These are phyloP conservation scores for Diaporthe ilicicola DNA, from an alignment of 2,329 filamentous ascomycete species.

Conservation along the genomic window DNA sequence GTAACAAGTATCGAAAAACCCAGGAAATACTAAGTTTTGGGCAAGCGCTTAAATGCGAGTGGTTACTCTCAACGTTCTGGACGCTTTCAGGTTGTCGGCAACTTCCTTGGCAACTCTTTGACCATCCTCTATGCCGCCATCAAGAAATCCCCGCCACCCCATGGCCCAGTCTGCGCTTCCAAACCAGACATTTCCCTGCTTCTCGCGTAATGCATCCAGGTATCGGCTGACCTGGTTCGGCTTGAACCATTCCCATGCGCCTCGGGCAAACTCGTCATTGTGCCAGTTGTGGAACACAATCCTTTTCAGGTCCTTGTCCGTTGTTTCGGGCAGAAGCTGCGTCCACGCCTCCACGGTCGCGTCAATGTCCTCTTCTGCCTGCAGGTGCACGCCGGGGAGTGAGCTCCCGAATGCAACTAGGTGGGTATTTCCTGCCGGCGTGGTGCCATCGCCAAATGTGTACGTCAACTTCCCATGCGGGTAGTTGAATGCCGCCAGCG, in stretches of 20 bases:
- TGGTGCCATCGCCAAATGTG: conserved; percentile 54
- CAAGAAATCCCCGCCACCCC: conserved; percentile 30
- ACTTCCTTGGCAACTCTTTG: conserved; percentile 30
- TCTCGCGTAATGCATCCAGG: conserved; percentile 19
- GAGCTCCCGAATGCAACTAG: conserved; percentile 54
- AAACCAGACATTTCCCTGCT: conserved; percentile 28
- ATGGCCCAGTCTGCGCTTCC: conserved; percentile 32
- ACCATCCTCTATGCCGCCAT: conserved; percentile 30
- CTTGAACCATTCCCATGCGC: conserved; percentile 31
- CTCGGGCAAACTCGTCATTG: conserved; percentile 28
- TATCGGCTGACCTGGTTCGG: conserved; percentile 29
- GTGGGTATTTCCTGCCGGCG: conserved; percentile 55
- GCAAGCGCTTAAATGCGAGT: not conserved
- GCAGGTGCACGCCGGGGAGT: conserved; percentile 48
- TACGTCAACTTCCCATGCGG: conserved; percentile 53
- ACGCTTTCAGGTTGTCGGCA: conserved; percentile 16
- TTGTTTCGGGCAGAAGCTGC: conserved; percentile 6
- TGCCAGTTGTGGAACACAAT: conserved; percentile 32
- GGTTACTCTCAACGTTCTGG: not conserved
- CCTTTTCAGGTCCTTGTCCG: conserved; percentile 40
- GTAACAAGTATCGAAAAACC: no score
- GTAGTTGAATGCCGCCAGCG: conserved; percentile 51
- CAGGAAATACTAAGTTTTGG: no score
- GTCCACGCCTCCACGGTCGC: conserved; percentile 24
- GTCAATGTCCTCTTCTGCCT: conserved; percentile 51